Percentiles rank a stretch among this genome's conserved stretches.
phyloP scores from a whole-genome alignment of 2,329 filamentous ascomycete species.

The Capronia coronata region DNA sequence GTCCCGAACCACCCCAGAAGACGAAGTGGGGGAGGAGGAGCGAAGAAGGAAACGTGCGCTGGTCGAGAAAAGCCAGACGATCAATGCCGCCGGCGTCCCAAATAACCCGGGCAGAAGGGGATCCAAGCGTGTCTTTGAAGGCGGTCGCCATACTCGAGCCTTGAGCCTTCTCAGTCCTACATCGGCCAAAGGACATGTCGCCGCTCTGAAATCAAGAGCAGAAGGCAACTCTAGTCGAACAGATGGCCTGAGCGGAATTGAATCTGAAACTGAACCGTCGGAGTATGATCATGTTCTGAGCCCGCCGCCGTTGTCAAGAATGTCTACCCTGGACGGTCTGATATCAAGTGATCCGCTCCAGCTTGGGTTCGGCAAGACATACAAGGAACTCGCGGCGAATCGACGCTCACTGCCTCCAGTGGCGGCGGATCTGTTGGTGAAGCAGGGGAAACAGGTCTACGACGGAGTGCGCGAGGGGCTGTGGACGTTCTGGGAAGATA shows the following conservation, averaged over 20 bases:
- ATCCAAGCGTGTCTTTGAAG: conserved; percentile 60
- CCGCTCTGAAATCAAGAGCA: background rate
- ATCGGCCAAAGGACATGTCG: conserved; percentile 1
- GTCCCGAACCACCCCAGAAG: background rate
- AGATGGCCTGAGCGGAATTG: too few species aligned
- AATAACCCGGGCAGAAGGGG: conserved; percentile 25
- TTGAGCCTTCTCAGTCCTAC: conserved; percentile 64
- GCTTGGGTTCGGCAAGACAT: conserved; percentile 28
- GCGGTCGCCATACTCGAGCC: conserved; percentile 54
- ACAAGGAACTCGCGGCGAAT: conserved; percentile 37
- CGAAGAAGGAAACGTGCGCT: conserved; percentile 18
- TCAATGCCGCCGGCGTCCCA: background rate
- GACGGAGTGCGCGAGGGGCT: conserved; percentile 84
- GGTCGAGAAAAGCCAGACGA: conserved; percentile 13
- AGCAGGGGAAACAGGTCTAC: conserved; percentile 67
- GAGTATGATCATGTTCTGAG: background rate
- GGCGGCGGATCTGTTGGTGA: conserved; percentile 48
- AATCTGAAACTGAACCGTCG: background rate
- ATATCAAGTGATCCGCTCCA: conserved; percentile 22
- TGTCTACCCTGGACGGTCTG: conserved; percentile 25
- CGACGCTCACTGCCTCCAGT: conserved; percentile 40
- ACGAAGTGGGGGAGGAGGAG: conserved; percentile 23
- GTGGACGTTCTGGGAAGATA: conserved; percentile 91
- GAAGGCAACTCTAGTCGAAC: background rate
- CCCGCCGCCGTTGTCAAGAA: conserved; percentile 11